A percentile compares a stretch with the other conserved stretches of the same genome.
Evolutionary conservation across 2,329 filamentous ascomycete species (phyloP).

Genomic region (Sporothrix dimorphospora): DNA sequence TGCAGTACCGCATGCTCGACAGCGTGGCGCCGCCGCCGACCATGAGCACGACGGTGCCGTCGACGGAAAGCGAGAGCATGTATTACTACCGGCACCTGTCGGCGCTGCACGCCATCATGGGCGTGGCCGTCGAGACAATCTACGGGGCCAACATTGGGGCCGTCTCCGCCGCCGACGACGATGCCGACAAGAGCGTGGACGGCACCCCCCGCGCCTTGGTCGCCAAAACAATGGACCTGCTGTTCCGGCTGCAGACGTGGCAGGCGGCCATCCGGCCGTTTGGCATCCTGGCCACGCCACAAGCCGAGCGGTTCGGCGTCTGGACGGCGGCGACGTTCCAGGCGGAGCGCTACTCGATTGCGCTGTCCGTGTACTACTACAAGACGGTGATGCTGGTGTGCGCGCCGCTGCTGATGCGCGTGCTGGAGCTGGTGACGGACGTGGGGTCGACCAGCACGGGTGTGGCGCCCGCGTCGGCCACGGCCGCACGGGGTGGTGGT

Average conservation of each 20-base stretch:
- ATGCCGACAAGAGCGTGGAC: background rate
- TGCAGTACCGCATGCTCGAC: conserved; percentile 25
- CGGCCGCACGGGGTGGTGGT: no score
- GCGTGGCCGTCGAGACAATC: conserved; percentile 26
- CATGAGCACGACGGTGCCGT: background rate
- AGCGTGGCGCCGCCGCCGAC: background rate
- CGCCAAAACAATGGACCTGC: conserved; percentile 29
- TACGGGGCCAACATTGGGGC: conserved; percentile 33
- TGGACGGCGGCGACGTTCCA: conserved; percentile 27
- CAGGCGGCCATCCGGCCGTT: conserved; percentile 25
- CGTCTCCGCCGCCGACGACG: background rate
- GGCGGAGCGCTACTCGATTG: conserved; percentile 27
- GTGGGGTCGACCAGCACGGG: background rate
- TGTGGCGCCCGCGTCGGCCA: background rate
- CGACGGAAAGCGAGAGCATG: conserved; percentile 18
- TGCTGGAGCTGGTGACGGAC: conserved; percentile 28
- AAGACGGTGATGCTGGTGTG: conserved; percentile 30
- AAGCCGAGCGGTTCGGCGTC: background rate
- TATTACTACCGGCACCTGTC: conserved; percentile 28
- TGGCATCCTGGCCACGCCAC: conserved; percentile 1
- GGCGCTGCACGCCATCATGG: conserved; percentile 29
- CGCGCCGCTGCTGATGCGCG: conserved; percentile 27
- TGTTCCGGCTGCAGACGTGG: conserved; percentile 31
- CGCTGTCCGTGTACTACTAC: conserved; percentile 34
- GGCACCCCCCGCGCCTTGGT: conserved; percentile 19